Evolutionary conservation across 83 land plant genomes (phyloP).

Genomic region (Thuja plicata): DNA sequence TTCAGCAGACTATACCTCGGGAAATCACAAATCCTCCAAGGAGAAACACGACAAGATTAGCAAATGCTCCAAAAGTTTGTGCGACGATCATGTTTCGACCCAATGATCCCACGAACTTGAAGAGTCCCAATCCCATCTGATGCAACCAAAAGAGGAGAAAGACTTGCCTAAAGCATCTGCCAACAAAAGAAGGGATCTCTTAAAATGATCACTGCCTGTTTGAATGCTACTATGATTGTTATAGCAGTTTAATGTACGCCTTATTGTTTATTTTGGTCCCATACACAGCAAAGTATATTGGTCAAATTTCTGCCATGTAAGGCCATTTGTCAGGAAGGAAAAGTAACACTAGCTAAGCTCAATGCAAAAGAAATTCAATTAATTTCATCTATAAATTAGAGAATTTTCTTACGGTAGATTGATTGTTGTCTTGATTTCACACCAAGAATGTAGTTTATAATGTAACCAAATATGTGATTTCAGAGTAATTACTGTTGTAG

Average conservation of each 20-base stretch:
- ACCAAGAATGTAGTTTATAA: background rate
- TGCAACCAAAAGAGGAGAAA: conserved; percentile 55
- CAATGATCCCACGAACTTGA: conserved; percentile 53
- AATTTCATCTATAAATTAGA: background rate
- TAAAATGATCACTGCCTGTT: background rate
- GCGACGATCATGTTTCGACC: conserved; percentile 60
- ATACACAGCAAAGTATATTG: background rate
- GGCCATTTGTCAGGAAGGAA: background rate
- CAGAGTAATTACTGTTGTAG: background rate
- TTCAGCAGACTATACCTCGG: conserved; percentile 41
- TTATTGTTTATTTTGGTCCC: no score
- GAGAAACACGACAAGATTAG: conserved; percentile 47
- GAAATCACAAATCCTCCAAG: conserved; percentile 84
- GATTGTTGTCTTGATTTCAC: background rate
- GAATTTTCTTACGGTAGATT: background rate
- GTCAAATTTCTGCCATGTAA: background rate
- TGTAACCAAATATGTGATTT: background rate
- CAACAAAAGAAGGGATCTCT: conserved; percentile 1
- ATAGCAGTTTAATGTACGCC: background rate
- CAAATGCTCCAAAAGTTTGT: conserved; percentile 60
- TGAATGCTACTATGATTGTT: background rate
- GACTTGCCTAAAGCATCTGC: conserved; percentile 66
- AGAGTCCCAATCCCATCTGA: conserved; percentile 77
- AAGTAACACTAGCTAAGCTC: background rate
- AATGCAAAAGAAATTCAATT: background rate